Conservation (phyloP, 495 filamentous ascomycete species). For the Echria macrotheca region DNA sequence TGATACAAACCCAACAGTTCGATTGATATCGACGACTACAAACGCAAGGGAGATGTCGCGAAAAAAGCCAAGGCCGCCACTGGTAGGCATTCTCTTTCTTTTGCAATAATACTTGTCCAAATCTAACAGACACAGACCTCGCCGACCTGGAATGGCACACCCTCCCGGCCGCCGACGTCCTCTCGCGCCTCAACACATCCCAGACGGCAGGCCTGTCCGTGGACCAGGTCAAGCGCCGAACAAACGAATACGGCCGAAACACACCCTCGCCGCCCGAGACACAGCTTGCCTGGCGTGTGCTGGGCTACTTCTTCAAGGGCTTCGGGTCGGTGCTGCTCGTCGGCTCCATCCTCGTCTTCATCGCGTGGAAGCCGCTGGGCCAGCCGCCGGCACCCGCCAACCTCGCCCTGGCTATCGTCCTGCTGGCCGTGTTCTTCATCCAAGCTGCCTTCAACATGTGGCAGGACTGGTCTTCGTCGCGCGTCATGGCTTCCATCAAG, state of each 20-base stretch:
- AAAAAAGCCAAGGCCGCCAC: slow-evolving; percentile 38
- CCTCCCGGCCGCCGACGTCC: slow-evolving; percentile 48
- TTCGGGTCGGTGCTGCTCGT: slow-evolving; percentile 60
- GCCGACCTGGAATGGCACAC: slow-evolving; percentile 31
- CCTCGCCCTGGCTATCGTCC: slow-evolving; percentile 59
- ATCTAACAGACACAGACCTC: slow-evolving; percentile 28
- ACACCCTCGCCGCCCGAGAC: slow-evolving; percentile 54
- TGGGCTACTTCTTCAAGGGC: slow-evolving; percentile 67
- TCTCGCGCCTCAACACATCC: slow-evolving; percentile 48
- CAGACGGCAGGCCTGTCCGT: slow-evolving; percentile 21
- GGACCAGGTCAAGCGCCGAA: slow-evolving; percentile 16
- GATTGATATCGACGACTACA: slow-evolving; percentile 48
- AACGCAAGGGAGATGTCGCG: slow-evolving; percentile 34
- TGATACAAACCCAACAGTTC: slow-evolving; percentile 28
- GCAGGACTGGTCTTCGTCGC: slow-evolving; percentile 57
- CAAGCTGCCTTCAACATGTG: slow-evolving; percentile 66
- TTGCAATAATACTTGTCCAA: neutral
- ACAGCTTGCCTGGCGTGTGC: slow-evolving; percentile 48
- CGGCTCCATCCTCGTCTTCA: slow-evolving; percentile 58
- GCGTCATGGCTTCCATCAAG: slow-evolving; percentile 62
- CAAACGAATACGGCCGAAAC: slow-evolving; percentile 38
- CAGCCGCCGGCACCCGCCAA: slow-evolving; percentile 60
- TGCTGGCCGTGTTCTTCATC: slow-evolving; percentile 58
- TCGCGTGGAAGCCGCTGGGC: slow-evolving; percentile 66
- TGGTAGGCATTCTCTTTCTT: slow-evolving; percentile 22